phyloP scores from a whole-genome alignment of 2,329 filamentous ascomycete species.

The Bipolaris bicolor region DNA sequence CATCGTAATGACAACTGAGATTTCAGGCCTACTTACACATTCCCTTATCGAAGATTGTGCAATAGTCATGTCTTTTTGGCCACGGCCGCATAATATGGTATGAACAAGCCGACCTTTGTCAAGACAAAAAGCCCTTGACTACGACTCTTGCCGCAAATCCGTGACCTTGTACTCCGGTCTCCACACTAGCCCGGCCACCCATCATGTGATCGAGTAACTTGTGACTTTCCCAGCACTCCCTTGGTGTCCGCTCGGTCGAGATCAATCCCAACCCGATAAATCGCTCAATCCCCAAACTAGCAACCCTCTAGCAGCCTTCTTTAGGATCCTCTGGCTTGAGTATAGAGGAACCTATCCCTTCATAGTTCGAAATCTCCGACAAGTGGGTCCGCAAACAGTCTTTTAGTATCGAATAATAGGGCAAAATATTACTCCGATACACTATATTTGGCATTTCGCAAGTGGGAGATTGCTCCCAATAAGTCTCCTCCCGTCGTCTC shows the following conservation, averaged over 20 bases:
- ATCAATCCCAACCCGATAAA: not conserved
- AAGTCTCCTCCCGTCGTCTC: no score
- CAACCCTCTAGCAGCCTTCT: slow-evolving; percentile 17
- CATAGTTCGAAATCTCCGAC: slow-evolving; percentile 8
- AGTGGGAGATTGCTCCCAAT: not conserved
- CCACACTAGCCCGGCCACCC: not conserved
- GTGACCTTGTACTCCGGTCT: no score
- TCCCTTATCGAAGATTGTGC: not conserved
- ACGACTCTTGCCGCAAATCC: not conserved
- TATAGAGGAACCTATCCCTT: not conserved
- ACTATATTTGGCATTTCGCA: not conserved
- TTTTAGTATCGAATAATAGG: not conserved
- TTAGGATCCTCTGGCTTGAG: slow-evolving; percentile 10
- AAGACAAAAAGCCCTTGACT: not conserved
- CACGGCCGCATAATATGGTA: no score
- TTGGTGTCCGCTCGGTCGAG: not conserved
- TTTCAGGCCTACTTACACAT: not conserved
- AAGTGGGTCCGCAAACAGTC: not conserved
- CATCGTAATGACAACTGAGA: no score
- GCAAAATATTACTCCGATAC: not conserved
- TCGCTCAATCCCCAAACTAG: slow-evolving; percentile 24
- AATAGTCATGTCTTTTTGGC: no score
- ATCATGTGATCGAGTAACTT: not conserved
- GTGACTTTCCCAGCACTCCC: not conserved
- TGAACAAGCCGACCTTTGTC: not conserved